These are phyloP conservation scores for Dictyostelium purpureum DNA, from an alignment of 78 protist genomes.

Conservation along the genomic window DNA sequence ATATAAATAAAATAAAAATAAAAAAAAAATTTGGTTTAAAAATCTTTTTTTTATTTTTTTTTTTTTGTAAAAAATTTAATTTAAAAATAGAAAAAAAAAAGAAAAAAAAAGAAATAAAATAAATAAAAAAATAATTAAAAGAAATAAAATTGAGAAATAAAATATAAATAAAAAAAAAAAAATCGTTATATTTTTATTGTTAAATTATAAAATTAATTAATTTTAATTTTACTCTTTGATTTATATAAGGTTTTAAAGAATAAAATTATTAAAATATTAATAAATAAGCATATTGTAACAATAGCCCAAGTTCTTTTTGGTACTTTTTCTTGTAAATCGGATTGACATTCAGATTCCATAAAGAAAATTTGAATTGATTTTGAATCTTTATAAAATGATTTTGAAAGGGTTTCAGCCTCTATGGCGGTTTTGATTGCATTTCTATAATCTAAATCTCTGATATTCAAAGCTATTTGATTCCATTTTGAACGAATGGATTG, in stretches of 20 bases:
- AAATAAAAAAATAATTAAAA: too few species aligned
- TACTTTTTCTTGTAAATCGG: background rate
- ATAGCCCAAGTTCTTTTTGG: constrained; percentile 23
- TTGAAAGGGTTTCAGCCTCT: constrained; percentile 14
- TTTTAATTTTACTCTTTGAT: constrained; percentile 44
- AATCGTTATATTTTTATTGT: too few species aligned
- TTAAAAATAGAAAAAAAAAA: too few species aligned
- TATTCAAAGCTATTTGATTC: background rate
- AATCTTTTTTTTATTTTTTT: too few species aligned
- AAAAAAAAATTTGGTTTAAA: too few species aligned
- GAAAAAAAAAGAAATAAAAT: too few species aligned
- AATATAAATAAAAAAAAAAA: too few species aligned
- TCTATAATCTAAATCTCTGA: background rate
- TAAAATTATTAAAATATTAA: background rate
- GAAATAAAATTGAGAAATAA: too few species aligned
- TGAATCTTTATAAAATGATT: background rate
- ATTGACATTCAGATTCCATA: background rate
- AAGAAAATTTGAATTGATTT: background rate
- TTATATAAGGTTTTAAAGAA: constrained; percentile 8
- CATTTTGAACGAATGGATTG: background rate
- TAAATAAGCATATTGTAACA: background rate
- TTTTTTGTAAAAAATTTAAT: too few species aligned
- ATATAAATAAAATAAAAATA: too few species aligned
- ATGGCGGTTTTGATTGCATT: constrained; percentile 3
- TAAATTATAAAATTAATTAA: too few species aligned